Conservation (phyloP, 352 stramenopile genomes). For the Globisporangium spinosum region DNA sequence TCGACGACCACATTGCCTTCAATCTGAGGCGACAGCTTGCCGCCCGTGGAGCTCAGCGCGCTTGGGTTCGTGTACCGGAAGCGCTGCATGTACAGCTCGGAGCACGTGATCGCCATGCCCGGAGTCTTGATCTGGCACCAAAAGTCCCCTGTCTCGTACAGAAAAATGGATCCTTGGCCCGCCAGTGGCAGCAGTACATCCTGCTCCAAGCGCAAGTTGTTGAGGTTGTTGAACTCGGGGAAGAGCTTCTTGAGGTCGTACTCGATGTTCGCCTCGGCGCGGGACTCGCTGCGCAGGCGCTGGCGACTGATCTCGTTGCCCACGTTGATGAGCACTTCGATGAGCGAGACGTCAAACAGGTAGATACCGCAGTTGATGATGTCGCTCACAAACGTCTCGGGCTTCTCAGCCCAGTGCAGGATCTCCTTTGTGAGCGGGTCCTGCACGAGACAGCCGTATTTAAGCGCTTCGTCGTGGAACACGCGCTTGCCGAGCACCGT, state of each 20-base stretch:
- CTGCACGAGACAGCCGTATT: slow-evolving; percentile 84
- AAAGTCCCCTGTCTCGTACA: slow-evolving; percentile 85
- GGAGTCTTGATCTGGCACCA: slow-evolving; percentile 91
- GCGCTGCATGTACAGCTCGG: slow-evolving; percentile 89
- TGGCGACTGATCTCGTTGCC: slow-evolving; percentile 80
- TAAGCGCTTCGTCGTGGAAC: slow-evolving; percentile 86
- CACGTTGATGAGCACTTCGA: slow-evolving; percentile 73
- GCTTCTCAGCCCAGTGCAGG: slow-evolving; percentile 87
- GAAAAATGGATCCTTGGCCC: slow-evolving; percentile 64
- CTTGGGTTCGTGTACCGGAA: slow-evolving; percentile 89
- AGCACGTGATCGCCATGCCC: slow-evolving; percentile 88
- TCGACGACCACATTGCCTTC: slow-evolving; percentile 88
- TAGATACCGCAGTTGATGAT: slow-evolving; percentile 91
- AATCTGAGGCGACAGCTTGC: slow-evolving; percentile 81
- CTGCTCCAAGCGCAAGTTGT: slow-evolving; percentile 83
- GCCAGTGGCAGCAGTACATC: slow-evolving; percentile 81
- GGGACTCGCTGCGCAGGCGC: slow-evolving; percentile 72
- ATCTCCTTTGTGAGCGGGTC: slow-evolving; percentile 79
- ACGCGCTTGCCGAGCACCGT: slow-evolving; percentile 86
- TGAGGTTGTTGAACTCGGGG: slow-evolving; percentile 81
- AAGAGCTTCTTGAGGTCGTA: slow-evolving; percentile 87
- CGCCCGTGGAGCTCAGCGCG: slow-evolving; percentile 68
- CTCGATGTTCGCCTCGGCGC: slow-evolving; percentile 60
- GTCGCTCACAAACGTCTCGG: slow-evolving; percentile 88
- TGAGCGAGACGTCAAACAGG: slow-evolving; percentile 78